Base-by-base conservation (phyloP, 805 yeast species). In the Osmozyma mogii region DNA sequence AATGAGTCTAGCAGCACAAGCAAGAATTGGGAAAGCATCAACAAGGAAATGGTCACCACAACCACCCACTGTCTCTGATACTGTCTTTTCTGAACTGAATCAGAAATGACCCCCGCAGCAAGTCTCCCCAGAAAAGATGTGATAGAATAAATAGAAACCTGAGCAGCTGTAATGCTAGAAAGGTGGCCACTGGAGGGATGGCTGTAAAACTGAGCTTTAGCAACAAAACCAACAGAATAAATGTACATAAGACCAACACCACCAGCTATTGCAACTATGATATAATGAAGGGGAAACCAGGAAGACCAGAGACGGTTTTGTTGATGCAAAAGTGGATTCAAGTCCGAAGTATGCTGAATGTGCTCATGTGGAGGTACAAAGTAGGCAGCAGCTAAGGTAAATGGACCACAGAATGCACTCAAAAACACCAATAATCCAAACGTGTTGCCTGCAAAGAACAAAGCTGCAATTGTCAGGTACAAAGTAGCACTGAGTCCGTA, bases 191-290 rank as follows among this genome's bases (percentile, higher is more conserved):
- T n/a, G n/a, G n/a, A n/a, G n/a, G n/a, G n/a, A n/a, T n/a, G n/a
- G 11, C 10, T 22, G 24, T 50, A 43, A 29, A 45, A 49, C 34
- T 62, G 69, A 2, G 70, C 67, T 3, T 55, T 49, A 7, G 78
- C 81, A n/a, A 82, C 65, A 44, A 75, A 81, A 0, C 94, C 94
- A 20, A 82, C 77, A 3, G 82, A 69, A 45, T 67, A 82, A 16
- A 82, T 80, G 46, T 80, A 82, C 51, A 73, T 70, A 48, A 80
- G 88, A 3, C 87, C 83, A 24, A 75, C 59, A 1, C 84, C 78
- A 45, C 78, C 71, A 25, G 72, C 53, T 4, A 71, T 50, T 0
- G 82, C 72, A 15, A 78, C 57, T n/a, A 75, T 61, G 5, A 72
- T 25, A 40, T 64, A 77, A 39, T 74, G 78, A 6, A 66, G 53